phyloP scores from a whole-genome alignment of 768 basidiomycete species.

The Kwoniella shandongensis region DNA sequence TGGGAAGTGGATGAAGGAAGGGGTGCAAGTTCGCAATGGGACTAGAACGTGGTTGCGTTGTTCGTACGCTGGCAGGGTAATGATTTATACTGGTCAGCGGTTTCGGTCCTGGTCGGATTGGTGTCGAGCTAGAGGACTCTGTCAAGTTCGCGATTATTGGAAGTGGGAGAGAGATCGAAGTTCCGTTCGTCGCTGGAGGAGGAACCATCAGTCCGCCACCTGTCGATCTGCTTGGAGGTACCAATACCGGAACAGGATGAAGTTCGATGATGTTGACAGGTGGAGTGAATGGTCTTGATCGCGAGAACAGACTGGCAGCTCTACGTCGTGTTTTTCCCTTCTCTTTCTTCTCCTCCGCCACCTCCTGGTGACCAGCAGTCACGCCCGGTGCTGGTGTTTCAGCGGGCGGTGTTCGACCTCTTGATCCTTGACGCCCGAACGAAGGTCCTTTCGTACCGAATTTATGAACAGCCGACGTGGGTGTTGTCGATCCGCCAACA shows the following conservation, averaged over 20 bases:
- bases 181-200: not conserved
- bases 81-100: not conserved
- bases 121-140: no score
- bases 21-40: no score
- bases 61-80: not conserved
- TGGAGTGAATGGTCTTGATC: conserved; percentile 31
- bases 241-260: conserved; percentile 18
- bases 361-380: not conserved
- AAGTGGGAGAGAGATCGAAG: conserved; percentile 6
- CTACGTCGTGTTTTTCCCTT: conserved; percentile 15
- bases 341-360: conserved; percentile 9
- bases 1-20: no score
- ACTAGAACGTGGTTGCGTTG: not conserved
- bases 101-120: no score
- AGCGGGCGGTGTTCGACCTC: conserved; percentile 1
- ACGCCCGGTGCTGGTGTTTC: not conserved
- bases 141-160: no score
- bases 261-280: conserved; percentile 22
- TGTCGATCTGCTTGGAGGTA: not conserved
- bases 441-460: conserved; percentile 17
- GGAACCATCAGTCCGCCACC: not conserved
- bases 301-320: conserved; percentile 24
- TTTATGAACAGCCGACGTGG: conserved; percentile 9
- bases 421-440: conserved; percentile 11
- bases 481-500: not conserved